Base-by-base conservation (phyloP, 345 rosid genomes). In the Bruguiera gymnorhiza region DNA sequence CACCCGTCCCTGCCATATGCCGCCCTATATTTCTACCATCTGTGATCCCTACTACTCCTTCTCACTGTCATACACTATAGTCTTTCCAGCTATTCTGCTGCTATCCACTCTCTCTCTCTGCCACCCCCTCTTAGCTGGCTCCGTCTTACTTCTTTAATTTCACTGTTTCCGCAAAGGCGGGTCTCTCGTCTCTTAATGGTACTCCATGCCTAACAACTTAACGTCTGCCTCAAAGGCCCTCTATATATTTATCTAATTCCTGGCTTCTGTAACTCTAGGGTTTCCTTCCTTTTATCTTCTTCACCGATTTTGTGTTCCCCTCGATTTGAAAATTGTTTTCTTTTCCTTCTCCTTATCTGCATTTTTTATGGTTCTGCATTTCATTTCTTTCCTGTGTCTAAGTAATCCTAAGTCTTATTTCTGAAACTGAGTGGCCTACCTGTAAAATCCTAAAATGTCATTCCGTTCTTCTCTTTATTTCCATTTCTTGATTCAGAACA, bases 71-170 rank as follows among this genome's bases (percentile, higher is more conserved):
- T 74, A 67, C 75, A 68, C 60, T 21, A 52, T 73, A 79, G 70
- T 70, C 67, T 72, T 48, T 3, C 4, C n/a, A 54, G 56, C 74
- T 48, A 27, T 43, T 43, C 50, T 43, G 50, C 50, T 4, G 13
- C 16, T 39, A 11, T 39, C 13, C 65, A 36, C 52, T 71, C 61
- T 67, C 72, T 54, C 68, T 67, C 39, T 24, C 53, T 21, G 30
- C 1, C 6, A 0, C 19, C 2, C 5, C 34, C 29, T 75, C 83
- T 82, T 83, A 83, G 83, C 86, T 86, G 87, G 76, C 75, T 58
- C 58, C 78, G 75, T 69, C 75, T 66, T 75, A 60, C 76, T 50
- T 66, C 70, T 71, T 81, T 76, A 61, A 69, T 76, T 76, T 80
- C 73, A 76, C 76, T 75, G 75, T 70, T 43, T 76, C 32, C 61